Base-by-base conservation (phyloP, 1,139 yeast genomes). In the Pichia inconspicua region DNA sequence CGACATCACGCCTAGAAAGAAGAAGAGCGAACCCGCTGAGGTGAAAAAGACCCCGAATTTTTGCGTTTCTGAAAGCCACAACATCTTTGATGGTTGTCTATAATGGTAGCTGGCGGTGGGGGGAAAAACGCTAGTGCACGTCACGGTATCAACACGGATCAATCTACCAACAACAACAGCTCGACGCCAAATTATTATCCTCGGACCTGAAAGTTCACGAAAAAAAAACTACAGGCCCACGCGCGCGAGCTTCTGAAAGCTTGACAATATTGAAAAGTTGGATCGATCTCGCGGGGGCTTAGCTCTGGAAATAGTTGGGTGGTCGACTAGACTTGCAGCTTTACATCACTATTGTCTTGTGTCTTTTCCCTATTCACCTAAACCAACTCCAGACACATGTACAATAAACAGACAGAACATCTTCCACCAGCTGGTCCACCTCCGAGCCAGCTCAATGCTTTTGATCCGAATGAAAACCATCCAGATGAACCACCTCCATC, bases 1-100 rank as follows among this genome's bases (percentile, higher is more conserved):
- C 28, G 96, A 79, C 62, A 89, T 62, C 41, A 92, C 75, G 12
- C 98, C 98, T 37, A 90, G 71, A 9, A 87, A 64, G 66, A 92
- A 85, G 64, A 88, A 84, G 43, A 86, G 66, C 49, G 84, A 77
- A 12, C 78, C 97, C 28, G 85, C 86, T 27, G 95, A 90, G 14
- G 96, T 87, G 72, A 90, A 85, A 10, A 89, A 96, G 28, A 88
- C 97, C 31, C 98, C 98, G 61, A 83, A 83, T 67, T 89, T 84
- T 61, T 85, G 95, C 57, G 81, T 69, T 61, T 84, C 92, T 17
- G 88, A 77, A 55, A 85, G 73, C 95, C 95, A 85, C 68, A 85
- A 77, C 80, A 79, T 78, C 34, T 30, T 14, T 30, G 11, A 12
- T 36, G 4, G 3, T 14, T 12, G 14, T 36, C 25, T 30, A 30